Evolutionary conservation across 441 rosid genomes (phyloP), one percentile per base, ranked within the genome.

Genomic region (Erodium trifolium): DNA sequence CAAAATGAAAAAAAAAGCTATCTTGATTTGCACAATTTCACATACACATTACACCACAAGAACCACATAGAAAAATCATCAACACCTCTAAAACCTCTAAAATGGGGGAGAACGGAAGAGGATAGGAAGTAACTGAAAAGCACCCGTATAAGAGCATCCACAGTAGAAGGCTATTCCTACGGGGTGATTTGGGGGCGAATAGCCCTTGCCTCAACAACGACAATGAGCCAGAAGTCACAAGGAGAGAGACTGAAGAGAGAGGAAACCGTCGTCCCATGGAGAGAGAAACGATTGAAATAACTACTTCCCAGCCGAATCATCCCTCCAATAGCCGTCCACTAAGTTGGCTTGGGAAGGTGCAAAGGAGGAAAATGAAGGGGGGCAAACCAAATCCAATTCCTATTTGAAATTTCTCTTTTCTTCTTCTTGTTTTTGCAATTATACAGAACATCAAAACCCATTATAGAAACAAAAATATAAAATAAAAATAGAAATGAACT

Each of bases 31-130:
- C 73, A 83, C 67, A 73, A 71, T 70, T 76, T 81, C 87, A 84
- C 87, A 90, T 85, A 87, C 86, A 82, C 55, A 76, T 23, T 23
- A 65, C 77, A 82, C 75, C 71, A 49, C 71, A 68, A 70, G 77
- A 73, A 14, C 63, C 27, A 23, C 2, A 2, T 23, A 23, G 2
- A 23, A 23, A 23, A 73, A 49, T 14, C 77, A 57, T 53, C 68
- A 34, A 68, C 62, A 63, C 49, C 53, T 23, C 2, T 23, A 23
- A n/a, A n/a, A n/a, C n/a, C n/a, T n/a, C n/a, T n/a, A n/a, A n/a
- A n/a, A 23, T n/a, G 63, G 76, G 39, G 51, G 72, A 31, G 68
- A 60, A 60, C 11, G 34, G 16, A 10, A 0, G 65, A 67, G 65
- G 60, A 57, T 31, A n/a, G 6, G 55, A 47, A 11, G 34, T 23